Percentiles rank a stretch among this genome's conserved stretches.
phyloP scores from a whole-genome alignment of 2,329 filamentous ascomycete species.

The Apiospora koreana region DNA sequence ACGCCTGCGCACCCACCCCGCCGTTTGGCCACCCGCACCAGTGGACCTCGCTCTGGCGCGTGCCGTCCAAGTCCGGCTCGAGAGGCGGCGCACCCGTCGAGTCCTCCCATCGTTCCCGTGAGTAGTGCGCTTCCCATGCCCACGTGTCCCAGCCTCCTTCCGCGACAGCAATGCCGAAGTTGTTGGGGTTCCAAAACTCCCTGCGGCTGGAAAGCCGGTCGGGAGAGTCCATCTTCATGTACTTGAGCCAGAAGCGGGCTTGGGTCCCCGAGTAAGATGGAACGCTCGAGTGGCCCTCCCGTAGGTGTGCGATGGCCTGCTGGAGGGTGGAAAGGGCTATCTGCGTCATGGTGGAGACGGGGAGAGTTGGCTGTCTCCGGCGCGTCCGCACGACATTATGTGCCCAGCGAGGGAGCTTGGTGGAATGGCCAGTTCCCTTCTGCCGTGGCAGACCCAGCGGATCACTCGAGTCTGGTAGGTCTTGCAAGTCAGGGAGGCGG shows the following conservation, averaged over 20 bases:
- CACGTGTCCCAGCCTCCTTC: not conserved
- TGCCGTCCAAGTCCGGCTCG: not conserved
- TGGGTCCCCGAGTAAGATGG: conserved; percentile 2
- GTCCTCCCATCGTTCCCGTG: not conserved
- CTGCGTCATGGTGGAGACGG: not conserved
- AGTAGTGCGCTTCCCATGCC: conserved; percentile 6
- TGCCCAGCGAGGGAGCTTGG: conserved; percentile 3
- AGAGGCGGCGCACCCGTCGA: not conserved
- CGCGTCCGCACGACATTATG: not conserved
- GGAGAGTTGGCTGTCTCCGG: not conserved
- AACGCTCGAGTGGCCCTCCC: not conserved
- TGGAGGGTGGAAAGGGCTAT: not conserved
- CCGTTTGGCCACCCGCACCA: conserved; percentile 9
- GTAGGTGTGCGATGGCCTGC: not conserved
- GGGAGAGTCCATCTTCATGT: not conserved
- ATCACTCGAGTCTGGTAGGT: conserved; percentile 4
- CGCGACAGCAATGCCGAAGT: not conserved
- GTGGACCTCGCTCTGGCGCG: not conserved
- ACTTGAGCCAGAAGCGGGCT: conserved; percentile 1
- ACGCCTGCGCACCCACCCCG: not conserved
- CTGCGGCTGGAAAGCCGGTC: not conserved
- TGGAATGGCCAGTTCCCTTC: not conserved
- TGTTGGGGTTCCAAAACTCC: not conserved
- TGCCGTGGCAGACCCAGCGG: not conserved
- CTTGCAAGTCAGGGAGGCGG: not conserved